A percentile compares a stretch with the other conserved stretches of the same genome.
Conservation (phyloP, 1,139 yeast species). For the Keqinozyma sinolaborantium region DNA sequence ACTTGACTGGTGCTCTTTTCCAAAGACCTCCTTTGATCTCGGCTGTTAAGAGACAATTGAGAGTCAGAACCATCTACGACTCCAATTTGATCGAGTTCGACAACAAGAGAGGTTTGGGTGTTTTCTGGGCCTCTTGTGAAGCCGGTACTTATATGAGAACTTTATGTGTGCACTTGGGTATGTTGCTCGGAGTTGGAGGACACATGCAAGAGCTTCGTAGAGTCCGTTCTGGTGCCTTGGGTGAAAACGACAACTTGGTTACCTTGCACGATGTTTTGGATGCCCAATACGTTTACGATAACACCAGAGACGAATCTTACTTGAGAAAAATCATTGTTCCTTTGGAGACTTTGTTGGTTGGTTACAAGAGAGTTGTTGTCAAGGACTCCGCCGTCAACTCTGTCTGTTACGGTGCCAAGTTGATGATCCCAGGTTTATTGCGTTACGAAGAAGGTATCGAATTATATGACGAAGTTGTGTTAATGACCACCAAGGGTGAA, state of each 20-base stretch:
- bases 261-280: constrained; percentile 96
- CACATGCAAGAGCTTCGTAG: constrained; percentile 99
- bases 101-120: constrained; percentile 94
- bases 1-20: constrained; percentile 96
- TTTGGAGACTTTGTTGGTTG: constrained; percentile 85
- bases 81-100: constrained; percentile 94
- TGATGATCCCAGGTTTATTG: constrained; percentile 97
- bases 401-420: constrained; percentile 97
- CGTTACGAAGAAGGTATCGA: constrained; percentile 98
- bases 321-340: constrained; percentile 94
- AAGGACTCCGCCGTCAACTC: constrained; percentile 98
- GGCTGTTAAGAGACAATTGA: constrained; percentile 97
- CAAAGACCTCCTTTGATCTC: constrained; percentile 99
- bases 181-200: constrained; percentile 97
- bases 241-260: constrained; percentile 87
- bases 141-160: constrained; percentile 99
- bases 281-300: constrained; percentile 97
- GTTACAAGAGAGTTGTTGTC: constrained; percentile 95
- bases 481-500: constrained; percentile 98
- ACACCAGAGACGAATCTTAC: constrained; percentile 94
- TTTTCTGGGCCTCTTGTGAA: constrained; percentile 99
- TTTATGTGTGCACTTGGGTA: constrained; percentile 96
- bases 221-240: constrained; percentile 95
- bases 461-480: constrained; percentile 94
- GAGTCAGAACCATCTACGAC: constrained; percentile 97